Evolutionary conservation across 805 yeast genomes (phyloP).

Genomic region (Candida methanosorbosa): DNA sequence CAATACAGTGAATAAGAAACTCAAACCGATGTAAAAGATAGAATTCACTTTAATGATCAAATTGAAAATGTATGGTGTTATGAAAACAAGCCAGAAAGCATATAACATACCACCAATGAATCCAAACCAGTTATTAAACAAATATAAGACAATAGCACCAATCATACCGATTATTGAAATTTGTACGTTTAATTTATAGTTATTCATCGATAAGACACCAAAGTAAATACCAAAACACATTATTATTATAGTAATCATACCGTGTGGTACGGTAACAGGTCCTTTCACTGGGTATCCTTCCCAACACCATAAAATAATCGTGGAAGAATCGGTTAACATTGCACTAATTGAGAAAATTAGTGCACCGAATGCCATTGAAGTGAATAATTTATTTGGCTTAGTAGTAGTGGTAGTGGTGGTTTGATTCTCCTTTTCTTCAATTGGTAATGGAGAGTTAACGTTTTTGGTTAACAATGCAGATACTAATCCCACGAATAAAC

Average conservation of each 20-base stretch:
- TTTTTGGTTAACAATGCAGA: conserved; percentile 51
- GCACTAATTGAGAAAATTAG: conserved; percentile 65
- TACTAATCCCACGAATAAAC: conserved; percentile 52
- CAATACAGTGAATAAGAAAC: conserved; percentile 39
- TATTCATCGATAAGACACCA: conserved; percentile 19
- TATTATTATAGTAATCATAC: conserved; percentile 53
- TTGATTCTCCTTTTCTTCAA: not conserved
- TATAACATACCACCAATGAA: conserved; percentile 63
- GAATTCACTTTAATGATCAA: conserved; percentile 28
- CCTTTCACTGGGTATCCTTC: conserved; percentile 84
- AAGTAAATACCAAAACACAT: conserved; percentile 49
- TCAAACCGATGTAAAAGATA: conserved; percentile 44
- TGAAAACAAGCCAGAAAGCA: conserved; percentile 51
- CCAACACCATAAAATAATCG: conserved; percentile 94
- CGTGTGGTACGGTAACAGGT: conserved; percentile 83
- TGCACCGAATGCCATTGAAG: conserved; percentile 70
- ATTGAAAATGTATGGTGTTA: conserved; percentile 53
- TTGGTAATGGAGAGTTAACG: conserved; percentile 5
- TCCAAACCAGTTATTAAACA: conserved; percentile 60
- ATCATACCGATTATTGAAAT: conserved; percentile 35
- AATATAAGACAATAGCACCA: conserved; percentile 44
- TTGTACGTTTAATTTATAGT: no score
- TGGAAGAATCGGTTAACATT: conserved; percentile 73
- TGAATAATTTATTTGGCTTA: conserved; percentile 20
- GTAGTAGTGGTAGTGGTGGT: conserved; percentile 1